Evolutionary conservation across 495 filamentous ascomycete genomes (phyloP).

Genomic region (Penicillium samsonianum): DNA sequence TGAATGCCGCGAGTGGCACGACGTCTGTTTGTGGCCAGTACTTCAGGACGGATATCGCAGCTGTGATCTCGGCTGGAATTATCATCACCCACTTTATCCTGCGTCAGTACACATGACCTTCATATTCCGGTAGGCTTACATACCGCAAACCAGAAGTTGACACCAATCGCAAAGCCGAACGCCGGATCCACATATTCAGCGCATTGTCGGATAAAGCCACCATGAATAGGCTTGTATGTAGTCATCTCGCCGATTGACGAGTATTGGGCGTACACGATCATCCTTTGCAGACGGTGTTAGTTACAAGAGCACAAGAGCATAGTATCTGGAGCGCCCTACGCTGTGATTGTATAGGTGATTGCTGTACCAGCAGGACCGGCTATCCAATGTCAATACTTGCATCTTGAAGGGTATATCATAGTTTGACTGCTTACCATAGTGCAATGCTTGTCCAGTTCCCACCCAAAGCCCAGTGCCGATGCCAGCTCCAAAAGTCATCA

Average conservation of each 20-base stretch:
- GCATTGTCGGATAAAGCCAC: conserved; percentile 35
- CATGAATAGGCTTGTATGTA: conserved; percentile 33
- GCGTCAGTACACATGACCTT: not conserved
- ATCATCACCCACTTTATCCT: conserved; percentile 33
- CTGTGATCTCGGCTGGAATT: conserved; percentile 35
- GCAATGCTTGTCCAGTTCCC: conserved; percentile 29
- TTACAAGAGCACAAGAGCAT: not conserved
- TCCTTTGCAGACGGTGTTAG: conserved; percentile 14
- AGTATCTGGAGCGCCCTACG: conserved; percentile 19
- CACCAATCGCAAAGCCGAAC: conserved; percentile 33
- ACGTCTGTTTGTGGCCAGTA: conserved; percentile 31
- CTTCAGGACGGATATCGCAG: conserved; percentile 30
- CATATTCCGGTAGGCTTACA: not conserved
- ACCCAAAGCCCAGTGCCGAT: conserved; percentile 34
- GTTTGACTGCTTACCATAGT: conserved; percentile 23
- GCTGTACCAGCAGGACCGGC: conserved; percentile 33
- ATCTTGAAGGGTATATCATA: not conserved
- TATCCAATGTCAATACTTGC: conserved; percentile 9
- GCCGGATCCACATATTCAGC: conserved; percentile 34
- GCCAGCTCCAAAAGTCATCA: conserved; percentile 38
- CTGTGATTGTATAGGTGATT: conserved; percentile 31
- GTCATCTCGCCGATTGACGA: conserved; percentile 36
- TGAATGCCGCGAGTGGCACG: conserved; percentile 30
- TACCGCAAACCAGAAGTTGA: conserved; percentile 38
- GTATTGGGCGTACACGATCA: conserved; percentile 33